Conservation (phyloP, 305 asterid genomes). For the Fraxinus greggii region DNA sequence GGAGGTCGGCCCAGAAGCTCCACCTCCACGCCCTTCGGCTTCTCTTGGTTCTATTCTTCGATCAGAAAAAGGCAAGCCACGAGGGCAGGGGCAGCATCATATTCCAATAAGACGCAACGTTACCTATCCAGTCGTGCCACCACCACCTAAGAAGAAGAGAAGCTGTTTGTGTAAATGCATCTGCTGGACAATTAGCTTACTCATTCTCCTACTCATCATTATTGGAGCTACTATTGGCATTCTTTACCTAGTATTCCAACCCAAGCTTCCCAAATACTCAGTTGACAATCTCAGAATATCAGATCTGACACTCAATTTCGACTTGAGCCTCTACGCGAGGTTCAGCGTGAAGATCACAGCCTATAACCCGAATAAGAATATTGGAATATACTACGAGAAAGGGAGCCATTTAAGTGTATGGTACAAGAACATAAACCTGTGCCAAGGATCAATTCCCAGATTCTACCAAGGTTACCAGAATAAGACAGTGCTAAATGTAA, state of each 20-base stretch:
- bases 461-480: conserved; percentile 90
- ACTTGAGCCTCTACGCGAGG: conserved; percentile 67
- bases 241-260: conserved; percentile 64
- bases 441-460: conserved; percentile 70
- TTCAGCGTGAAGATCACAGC: conserved; percentile 76
- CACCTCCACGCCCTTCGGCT: conserved; percentile 47
- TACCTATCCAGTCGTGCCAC: conserved; percentile 27
- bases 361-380: conserved; percentile 73
- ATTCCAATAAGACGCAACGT: conserved; percentile 21
- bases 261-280: conserved; percentile 79
- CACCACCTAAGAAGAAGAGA: conserved; percentile 25
- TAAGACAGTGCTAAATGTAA: conserved; percentile 56
- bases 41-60: conserved; percentile 28
- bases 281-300: conserved; percentile 78
- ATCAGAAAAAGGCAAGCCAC: conserved; percentile 41
- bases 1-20: conserved; percentile 45
- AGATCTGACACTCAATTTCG: conserved; percentile 67
- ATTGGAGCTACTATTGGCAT: conserved; percentile 65
- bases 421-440: conserved; percentile 69
- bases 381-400: conserved; percentile 77
- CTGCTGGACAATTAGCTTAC: conserved; percentile 67
- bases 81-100: conserved; percentile 32
- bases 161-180: conserved; percentile 67
- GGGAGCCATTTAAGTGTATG: conserved; percentile 83
- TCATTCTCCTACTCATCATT: conserved; percentile 52